Evolutionary conservation across 805 yeast species (phyloP).

Genomic region (Pichia kluyveri): DNA sequence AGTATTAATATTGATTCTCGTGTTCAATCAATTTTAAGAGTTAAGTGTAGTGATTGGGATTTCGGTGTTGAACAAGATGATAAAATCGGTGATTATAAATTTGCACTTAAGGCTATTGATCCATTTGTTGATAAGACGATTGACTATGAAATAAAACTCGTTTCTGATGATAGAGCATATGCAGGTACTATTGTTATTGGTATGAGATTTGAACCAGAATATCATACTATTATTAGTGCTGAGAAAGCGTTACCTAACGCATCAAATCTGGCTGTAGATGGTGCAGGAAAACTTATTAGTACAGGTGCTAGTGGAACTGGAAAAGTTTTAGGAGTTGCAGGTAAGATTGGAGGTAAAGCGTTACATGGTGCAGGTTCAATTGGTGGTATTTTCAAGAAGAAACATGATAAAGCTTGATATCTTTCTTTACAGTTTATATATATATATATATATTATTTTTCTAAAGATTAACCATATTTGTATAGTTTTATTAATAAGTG

Average conservation of each 20-base stretch:
- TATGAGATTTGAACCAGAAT: constrained; percentile 62
- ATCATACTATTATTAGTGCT: constrained; percentile 35
- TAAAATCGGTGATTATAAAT: constrained; percentile 53
- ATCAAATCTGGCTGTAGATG: constrained; percentile 32
- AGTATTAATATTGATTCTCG: constrained; percentile 50
- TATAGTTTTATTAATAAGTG: too few relatives aligned
- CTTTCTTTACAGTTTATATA: not conserved
- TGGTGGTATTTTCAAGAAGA: constrained; percentile 22
- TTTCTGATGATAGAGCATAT: constrained; percentile 37
- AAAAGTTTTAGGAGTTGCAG: constrained; percentile 34
- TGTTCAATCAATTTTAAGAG: constrained; percentile 46
- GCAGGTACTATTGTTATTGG: constrained; percentile 60
- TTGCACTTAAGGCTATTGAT: constrained; percentile 52
- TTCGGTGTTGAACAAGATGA: constrained; percentile 85
- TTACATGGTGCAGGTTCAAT: constrained; percentile 34
- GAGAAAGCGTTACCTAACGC: constrained; percentile 32
- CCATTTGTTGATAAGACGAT: constrained; percentile 44
- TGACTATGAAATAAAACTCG: constrained; percentile 41
- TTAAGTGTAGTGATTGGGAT: constrained; percentile 83
- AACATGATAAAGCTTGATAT: constrained; percentile 8
- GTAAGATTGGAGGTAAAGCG: constrained; percentile 45
- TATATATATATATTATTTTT: not conserved
- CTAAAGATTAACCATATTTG: too few relatives aligned
- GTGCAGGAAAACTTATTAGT: constrained; percentile 38
- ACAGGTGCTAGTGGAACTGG: constrained; percentile 33